A percentile compares a stretch with the other conserved stretches of the same genome.
Conservation (phyloP, 2,329 filamentous ascomycete species). For the Claviceps quebecensis region DNA sequence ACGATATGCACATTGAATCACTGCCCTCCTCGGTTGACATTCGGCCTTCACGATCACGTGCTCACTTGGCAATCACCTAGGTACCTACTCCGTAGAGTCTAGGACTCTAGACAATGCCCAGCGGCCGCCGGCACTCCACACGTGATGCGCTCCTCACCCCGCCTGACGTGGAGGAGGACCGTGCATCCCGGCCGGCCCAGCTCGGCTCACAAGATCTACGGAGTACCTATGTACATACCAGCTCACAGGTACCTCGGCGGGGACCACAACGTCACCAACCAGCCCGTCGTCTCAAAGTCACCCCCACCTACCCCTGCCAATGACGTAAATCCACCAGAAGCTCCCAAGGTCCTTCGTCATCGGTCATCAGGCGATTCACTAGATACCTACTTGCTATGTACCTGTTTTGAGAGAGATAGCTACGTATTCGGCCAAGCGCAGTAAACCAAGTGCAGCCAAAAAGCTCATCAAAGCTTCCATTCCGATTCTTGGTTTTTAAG, state of each 20-base stretch:
- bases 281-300: not conserved
- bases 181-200: not conserved
- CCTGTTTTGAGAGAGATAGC: not conserved
- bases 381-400: too few relatives aligned
- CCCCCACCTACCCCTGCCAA: not conserved
- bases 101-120: too few relatives aligned
- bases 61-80: too few relatives aligned
- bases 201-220: not conserved
- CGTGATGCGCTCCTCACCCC: too few relatives aligned
- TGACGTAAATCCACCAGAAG: conserved; percentile 3
- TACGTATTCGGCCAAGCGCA: not conserved
- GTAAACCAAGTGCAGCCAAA: not conserved
- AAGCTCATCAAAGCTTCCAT: not conserved
- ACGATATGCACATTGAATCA: too few relatives aligned
- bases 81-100: too few relatives aligned
- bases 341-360: not conserved
- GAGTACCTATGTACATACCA: too few relatives aligned
- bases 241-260: not conserved
- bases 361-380: not conserved
- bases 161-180: not conserved
- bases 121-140: too few relatives aligned
- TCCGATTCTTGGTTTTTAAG: not conserved
- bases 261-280: not conserved
- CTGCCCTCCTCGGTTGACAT: too few relatives aligned
- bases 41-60: too few relatives aligned